Base-by-base conservation (phyloP, 345 rosid genomes). In the Orychophragmus violaceus region DNA sequence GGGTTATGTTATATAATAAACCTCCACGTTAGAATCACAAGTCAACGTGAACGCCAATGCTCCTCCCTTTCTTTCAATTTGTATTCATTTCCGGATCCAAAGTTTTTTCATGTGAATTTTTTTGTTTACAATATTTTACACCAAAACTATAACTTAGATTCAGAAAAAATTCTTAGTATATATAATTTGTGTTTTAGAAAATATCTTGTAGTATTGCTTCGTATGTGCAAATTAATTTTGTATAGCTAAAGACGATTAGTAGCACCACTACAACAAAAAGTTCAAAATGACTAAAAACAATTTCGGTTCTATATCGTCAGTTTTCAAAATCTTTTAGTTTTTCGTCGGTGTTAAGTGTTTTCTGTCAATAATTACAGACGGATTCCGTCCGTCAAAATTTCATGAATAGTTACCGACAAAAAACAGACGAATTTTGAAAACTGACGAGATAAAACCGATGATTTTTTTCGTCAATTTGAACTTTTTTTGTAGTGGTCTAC, bases 21-120 rank as follows among this genome's bases (percentile, higher is more conserved):
- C 62, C 37, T 55, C 35, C 74, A 69, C 18, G 54, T 39, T 60
- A 4, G 60, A 30, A 51, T 51, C 45, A 42, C 22, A 52, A 70
- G 62, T 70, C 69, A 62, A 53, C 63, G 27, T 29, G 51, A 60
- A 37, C 52, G 29, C 44, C 37, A 58, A 24, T 48, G 37, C 16
- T 32, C 28, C 21, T 3, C 6, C 36, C 10, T 23, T 41, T 24
- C 27, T 46, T 33, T 12, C n/a, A n/a, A 10, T 5, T 10, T 60
- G 36, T 27, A 41, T 11, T 57, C n/a, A 46, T 24, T 6, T 28
- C 55, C 55, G 24, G 35, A 56, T 24, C 35, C 46, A n/a, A 21
- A 28, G 18, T 16, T 28, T 52, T 28, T 50, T 52, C 8, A 6
- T 12, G 29, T 23, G 54, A 18, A 24, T 23, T 23, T 22, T 49